Conservation (phyloP, 352 stramenopile species). For the Plasmopara muralis region DNA sequence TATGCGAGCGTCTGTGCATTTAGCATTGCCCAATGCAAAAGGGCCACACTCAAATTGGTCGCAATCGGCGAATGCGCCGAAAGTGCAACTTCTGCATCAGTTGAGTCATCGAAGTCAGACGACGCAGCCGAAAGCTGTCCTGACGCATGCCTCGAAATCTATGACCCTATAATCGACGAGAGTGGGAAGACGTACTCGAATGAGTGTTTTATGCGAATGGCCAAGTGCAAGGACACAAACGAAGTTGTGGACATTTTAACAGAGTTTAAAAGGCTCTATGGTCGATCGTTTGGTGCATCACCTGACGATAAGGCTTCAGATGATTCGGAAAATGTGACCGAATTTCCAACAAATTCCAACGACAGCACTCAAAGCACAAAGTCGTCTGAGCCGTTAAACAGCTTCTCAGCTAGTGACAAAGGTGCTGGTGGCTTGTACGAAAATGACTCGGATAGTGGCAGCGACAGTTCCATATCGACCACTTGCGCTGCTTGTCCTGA, state of each 20-base stretch:
- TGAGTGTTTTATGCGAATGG: constrained; percentile 32
- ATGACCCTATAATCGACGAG: constrained; percentile 29
- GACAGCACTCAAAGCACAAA: too few relatives aligned
- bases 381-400: too few relatives aligned
- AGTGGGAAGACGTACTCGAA: constrained; percentile 34
- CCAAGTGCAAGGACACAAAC: constrained; percentile 27
- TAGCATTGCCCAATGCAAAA: constrained; percentile 18
- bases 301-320: constrained; percentile 1
- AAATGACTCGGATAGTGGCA: constrained; percentile 13
- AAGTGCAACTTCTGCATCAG: constrained; percentile 5
- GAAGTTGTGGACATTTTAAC: constrained; percentile 14
- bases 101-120: constrained; percentile 5
- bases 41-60: constrained; percentile 5
- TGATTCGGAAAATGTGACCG: too few relatives aligned
- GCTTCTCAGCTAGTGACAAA: neutral
- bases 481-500: constrained; percentile 14
- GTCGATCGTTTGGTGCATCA: constrained; percentile 15
- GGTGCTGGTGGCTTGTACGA: constrained; percentile 13
- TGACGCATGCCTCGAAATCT: constrained; percentile 31
- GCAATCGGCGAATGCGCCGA: constrained; percentile 8
- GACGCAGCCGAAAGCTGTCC: constrained; percentile 15
- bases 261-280: constrained; percentile 12
- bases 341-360: too few relatives aligned
- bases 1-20: constrained; percentile 20
- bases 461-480: constrained; percentile 2